Conservation (phyloP, 495 filamentous ascomycete species). For the Alectoria sarmentosa region DNA sequence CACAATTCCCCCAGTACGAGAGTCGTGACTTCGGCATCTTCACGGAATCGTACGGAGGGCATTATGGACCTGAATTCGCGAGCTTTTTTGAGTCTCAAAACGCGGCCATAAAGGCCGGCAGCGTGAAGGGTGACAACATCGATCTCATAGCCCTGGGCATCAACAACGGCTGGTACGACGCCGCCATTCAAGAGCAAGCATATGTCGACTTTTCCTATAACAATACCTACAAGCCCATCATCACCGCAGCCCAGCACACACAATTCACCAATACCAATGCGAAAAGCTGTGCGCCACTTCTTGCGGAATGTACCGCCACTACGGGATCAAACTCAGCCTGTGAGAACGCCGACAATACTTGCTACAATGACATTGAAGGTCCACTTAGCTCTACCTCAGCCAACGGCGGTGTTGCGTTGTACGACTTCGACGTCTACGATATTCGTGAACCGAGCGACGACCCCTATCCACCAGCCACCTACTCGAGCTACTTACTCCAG, state of each 20-base stretch:
- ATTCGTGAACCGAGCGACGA: conserved; percentile 39
- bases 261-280: conserved; percentile 36
- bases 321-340: conserved; percentile 36
- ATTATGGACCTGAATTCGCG: conserved; percentile 49
- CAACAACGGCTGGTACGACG: conserved; percentile 52
- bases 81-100: conserved; percentile 48
- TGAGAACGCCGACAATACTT: conserved; percentile 36
- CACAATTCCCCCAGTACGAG: conserved; percentile 46
- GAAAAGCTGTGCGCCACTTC: conserved; percentile 35
- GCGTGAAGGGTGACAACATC: conserved; percentile 40
- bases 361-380: conserved; percentile 39
- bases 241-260: conserved; percentile 37
- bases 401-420: conserved; percentile 42
- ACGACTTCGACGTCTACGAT: conserved; percentile 45
- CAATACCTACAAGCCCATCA: conserved; percentile 47
- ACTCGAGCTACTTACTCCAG: conserved; percentile 38
- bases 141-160: conserved; percentile 49
- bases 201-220: conserved; percentile 47
- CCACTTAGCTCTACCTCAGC: conserved; percentile 28
- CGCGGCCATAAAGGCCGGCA: conserved; percentile 34
- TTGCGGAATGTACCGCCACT: conserved; percentile 33
- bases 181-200: conserved; percentile 42
- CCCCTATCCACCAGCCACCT: conserved; percentile 43
- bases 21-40: conserved; percentile 48
- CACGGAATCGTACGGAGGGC: conserved; percentile 52